Evolutionary conservation across 2,329 filamentous ascomycete genomes (phyloP).

Genomic region (Fusarium sp.): DNA sequence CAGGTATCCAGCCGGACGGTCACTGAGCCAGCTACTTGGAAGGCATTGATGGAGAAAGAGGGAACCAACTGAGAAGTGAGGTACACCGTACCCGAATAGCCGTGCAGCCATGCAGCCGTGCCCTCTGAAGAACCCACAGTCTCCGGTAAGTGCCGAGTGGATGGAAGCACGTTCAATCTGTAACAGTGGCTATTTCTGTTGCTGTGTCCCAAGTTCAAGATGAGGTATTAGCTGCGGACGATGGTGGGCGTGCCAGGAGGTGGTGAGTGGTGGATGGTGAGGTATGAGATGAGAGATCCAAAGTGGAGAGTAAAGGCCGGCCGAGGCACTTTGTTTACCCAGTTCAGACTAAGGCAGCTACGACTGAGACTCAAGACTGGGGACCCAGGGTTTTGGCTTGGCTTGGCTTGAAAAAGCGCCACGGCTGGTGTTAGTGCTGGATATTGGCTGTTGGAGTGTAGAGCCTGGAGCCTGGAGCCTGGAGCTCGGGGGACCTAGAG

Average conservation of each 20-base stretch:
- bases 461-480: background rate
- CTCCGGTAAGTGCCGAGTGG: conserved; percentile 15
- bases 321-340: conserved; percentile 10
- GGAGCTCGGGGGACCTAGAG: conserved; percentile 21
- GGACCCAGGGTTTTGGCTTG: conserved; percentile 22
- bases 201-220: conserved; percentile 26
- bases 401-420: conserved; percentile 38
- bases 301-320: conserved; percentile 12
- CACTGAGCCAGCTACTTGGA: conserved; percentile 23
- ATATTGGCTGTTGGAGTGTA: background rate
- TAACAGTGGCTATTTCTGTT: conserved; percentile 16
- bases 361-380: conserved; percentile 2
- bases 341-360: background rate
- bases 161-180: conserved; percentile 5
- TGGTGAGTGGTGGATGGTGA: background rate
- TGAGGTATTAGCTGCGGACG: conserved; percentile 33
- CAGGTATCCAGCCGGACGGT: conserved; percentile 6
- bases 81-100: background rate
- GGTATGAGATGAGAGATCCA: conserved; percentile 38
- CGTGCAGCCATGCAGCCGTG: background rate
- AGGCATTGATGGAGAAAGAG: conserved; percentile 27
- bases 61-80: conserved; percentile 7
- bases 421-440: conserved; percentile 14
- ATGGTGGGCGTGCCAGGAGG: conserved; percentile 15
- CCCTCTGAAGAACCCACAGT: conserved; percentile 13